Conservation (phyloP, 768 basidiomycete species). For the Hemileccinum impolitum region DNA sequence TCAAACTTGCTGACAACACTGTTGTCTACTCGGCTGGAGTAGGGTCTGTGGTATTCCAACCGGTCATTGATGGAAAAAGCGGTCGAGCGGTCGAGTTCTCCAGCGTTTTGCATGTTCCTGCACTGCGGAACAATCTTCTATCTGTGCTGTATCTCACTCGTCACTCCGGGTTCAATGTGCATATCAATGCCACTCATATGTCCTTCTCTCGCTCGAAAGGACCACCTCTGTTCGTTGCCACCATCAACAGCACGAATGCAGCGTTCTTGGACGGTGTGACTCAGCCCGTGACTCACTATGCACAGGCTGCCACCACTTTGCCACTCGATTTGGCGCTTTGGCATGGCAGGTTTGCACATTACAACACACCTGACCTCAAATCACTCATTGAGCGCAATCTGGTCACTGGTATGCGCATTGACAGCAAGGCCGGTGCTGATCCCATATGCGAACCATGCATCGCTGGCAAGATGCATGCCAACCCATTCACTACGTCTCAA, state of each 20-base stretch:
- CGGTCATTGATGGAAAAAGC: neutral
- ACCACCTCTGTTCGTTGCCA: neutral
- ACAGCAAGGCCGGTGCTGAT: too few relatives aligned
- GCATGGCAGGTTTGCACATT: too few relatives aligned
- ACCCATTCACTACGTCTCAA: too few relatives aligned
- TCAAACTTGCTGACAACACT: neutral
- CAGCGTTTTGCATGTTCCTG: too few relatives aligned
- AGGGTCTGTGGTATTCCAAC: too few relatives aligned
- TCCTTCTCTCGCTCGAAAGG: neutral
- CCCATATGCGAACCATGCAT: too few relatives aligned
- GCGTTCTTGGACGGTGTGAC: constrained; percentile 21
- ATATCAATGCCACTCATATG: constrained; percentile 2
- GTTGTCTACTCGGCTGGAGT: neutral
- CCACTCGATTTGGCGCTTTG: constrained; percentile 17
- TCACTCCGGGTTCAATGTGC: constrained; percentile 2
- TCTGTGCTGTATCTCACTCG: constrained; percentile 12
- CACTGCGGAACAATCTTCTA: too few relatives aligned
- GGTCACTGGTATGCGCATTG: too few relatives aligned
- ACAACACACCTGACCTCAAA: too few relatives aligned
- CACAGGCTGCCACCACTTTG: neutral
- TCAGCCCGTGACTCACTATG: neutral
- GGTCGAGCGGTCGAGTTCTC: neutral
- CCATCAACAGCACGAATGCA: constrained; percentile 13
- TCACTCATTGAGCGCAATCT: too few relatives aligned
- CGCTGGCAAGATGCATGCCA: too few relatives aligned